These are phyloP conservation scores for Colletotrichum euphorbiae DNA, from an alignment of 2,329 filamentous ascomycete species.

Conservation along the genomic window DNA sequence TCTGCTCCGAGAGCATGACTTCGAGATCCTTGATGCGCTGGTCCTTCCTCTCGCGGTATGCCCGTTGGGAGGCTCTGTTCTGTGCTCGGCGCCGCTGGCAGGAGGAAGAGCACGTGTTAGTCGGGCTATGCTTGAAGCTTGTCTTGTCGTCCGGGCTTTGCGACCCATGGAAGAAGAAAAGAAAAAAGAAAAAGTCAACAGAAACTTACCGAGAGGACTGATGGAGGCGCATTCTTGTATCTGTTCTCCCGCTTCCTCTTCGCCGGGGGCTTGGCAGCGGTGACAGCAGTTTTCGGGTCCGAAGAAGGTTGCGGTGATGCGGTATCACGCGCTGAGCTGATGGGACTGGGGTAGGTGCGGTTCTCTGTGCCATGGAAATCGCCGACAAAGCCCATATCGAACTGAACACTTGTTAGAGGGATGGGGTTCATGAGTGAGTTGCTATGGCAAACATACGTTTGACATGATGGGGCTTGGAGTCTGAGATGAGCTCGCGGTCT, in stretches of 20 bases:
- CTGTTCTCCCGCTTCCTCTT: slow-evolving; percentile 64
- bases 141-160: neutral
- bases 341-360: slow-evolving; percentile 50
- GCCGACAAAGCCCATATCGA: slow-evolving; percentile 41
- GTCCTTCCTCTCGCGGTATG: slow-evolving; percentile 54
- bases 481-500: slow-evolving; percentile 41
- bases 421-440: neutral
- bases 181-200: neutral
- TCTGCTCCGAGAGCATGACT: slow-evolving; percentile 63
- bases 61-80: slow-evolving; percentile 49
- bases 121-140: neutral
- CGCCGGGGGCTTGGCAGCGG: slow-evolving; percentile 50
- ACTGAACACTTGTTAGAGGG: slow-evolving; percentile 32
- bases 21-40: slow-evolving; percentile 74
- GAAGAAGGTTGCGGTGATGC: slow-evolving; percentile 37
- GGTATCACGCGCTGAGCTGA: slow-evolving; percentile 42
- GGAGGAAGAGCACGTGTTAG: slow-evolving; percentile 22
- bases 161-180: neutral
- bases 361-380: slow-evolving; percentile 44
- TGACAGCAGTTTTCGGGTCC: slow-evolving; percentile 21
- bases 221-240: slow-evolving; percentile 64
- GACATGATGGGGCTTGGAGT: slow-evolving; percentile 41
- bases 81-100: slow-evolving; percentile 47
- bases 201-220: slow-evolving; percentile 59
- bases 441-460: slow-evolving; percentile 21